phyloP scores from a whole-genome alignment of 2,329 filamentous ascomycete species.

The Aspergillus fijiensis region DNA sequence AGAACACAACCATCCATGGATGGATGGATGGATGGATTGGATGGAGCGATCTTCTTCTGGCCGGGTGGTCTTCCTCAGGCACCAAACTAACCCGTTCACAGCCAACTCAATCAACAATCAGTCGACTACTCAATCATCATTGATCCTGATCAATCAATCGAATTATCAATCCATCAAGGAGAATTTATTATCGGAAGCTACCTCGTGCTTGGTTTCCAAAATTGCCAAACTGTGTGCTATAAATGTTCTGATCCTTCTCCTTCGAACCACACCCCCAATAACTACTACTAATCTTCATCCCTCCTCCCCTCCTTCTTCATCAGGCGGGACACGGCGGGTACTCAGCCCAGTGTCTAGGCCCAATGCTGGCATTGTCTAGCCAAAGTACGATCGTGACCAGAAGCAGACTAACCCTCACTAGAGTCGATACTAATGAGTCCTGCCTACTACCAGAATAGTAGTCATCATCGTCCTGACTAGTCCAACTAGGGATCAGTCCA shows the following conservation, averaged over 20 bases:
- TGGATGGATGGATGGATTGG: constrained; percentile 9
- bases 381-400: constrained; percentile 4
- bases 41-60: constrained; percentile 4
- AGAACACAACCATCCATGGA: constrained; percentile 8
- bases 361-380: constrained; percentile 9
- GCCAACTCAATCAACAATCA: not conserved
- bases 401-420: not conserved
- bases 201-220: not conserved
- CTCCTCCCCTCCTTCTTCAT: not conserved
- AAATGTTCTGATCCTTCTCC: not conserved
- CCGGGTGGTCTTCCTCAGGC: constrained; percentile 2
- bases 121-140: not conserved
- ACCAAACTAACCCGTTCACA: not conserved
- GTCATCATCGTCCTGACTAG: not conserved
- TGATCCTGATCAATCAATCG: not conserved
- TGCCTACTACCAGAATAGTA: not conserved
- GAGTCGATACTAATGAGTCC: not conserved
- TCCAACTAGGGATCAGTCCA: not conserved
- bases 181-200: not conserved
- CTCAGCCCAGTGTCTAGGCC: constrained; percentile 16
- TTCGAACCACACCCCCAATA: not conserved
- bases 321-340: constrained; percentile 12
- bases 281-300: not conserved
- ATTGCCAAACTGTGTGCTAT: not conserved
- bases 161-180: not conserved